Percentiles rank a stretch among this genome's conserved stretches.
Evolutionary conservation across 1,139 yeast genomes (phyloP).

Genomic region (Pichia sp.): DNA sequence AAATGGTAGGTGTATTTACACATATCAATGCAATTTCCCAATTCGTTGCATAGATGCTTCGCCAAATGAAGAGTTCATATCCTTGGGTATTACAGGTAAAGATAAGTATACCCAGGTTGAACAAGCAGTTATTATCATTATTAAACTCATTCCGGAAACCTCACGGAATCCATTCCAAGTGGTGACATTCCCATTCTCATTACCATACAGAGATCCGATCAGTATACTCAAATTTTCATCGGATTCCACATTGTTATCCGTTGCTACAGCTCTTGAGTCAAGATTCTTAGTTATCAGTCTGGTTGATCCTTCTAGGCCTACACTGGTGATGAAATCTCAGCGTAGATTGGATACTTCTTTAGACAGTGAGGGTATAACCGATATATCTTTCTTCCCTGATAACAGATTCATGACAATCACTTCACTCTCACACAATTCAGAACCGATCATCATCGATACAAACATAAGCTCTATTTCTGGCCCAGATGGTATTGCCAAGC

Average conservation of each 20-base stretch:
- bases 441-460: slow-evolving; percentile 61
- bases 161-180: slow-evolving; percentile 18
- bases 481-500: slow-evolving; percentile 47
- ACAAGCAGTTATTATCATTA: slow-evolving; percentile 72
- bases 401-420: slow-evolving; percentile 56
- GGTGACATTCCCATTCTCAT: slow-evolving; percentile 51
- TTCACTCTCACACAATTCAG: slow-evolving; percentile 56
- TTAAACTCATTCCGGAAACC: slow-evolving; percentile 10
- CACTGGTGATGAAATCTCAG: slow-evolving; percentile 64
- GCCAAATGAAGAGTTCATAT: slow-evolving; percentile 60
- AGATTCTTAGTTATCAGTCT: slow-evolving; percentile 74
- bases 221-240: slow-evolving; percentile 69
- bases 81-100: slow-evolving; percentile 80
- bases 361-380: slow-evolving; percentile 89
- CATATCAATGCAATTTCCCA: slow-evolving; percentile 70
- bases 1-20: slow-evolving; percentile 63
- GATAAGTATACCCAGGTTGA: slow-evolving; percentile 69
- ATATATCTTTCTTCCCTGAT: slow-evolving; percentile 68
- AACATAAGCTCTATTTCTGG: slow-evolving; percentile 42
- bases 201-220: slow-evolving; percentile 86
- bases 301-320: slow-evolving; percentile 62
- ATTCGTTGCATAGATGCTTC: slow-evolving; percentile 76
- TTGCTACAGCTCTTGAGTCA: slow-evolving; percentile 84
- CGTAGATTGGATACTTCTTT: slow-evolving; percentile 59
- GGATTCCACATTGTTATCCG: slow-evolving; percentile 67